Percentiles rank a stretch among this genome's conserved stretches.
phyloP scores from a whole-genome alignment of 2,329 filamentous ascomycete species.

The Alternaria burnsii region DNA sequence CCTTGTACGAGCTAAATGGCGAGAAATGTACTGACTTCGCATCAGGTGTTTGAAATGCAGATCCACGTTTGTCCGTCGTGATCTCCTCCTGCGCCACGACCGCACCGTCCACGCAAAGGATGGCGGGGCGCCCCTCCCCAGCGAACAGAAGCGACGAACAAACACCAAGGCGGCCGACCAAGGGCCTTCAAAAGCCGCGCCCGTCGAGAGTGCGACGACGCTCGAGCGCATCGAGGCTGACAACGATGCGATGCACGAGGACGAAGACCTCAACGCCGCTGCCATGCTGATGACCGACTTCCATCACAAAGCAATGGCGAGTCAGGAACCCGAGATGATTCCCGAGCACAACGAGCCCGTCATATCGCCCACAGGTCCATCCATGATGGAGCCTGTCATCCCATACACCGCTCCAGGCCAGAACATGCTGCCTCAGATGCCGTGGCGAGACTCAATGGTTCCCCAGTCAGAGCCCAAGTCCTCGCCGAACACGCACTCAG shows the following conservation, averaged over 20 bases:
- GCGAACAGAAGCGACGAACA: slow-evolving; percentile 88
- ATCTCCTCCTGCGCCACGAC: slow-evolving; percentile 95
- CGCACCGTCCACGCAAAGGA: slow-evolving; percentile 99
- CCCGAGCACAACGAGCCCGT: slow-evolving; percentile 67
- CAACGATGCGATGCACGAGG: slow-evolving; percentile 83
- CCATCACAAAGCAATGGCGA: slow-evolving; percentile 90
- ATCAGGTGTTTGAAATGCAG: slow-evolving; percentile 80
- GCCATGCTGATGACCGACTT: slow-evolving; percentile 99
- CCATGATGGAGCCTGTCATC: slow-evolving; percentile 79
- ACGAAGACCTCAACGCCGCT: slow-evolving; percentile 96
- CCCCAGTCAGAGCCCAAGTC: slow-evolving; percentile 77
- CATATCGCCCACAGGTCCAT: slow-evolving; percentile 75
- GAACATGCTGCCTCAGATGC: slow-evolving; percentile 83
- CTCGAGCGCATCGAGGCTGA: slow-evolving; percentile 92
- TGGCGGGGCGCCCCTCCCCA: slow-evolving; percentile 90
- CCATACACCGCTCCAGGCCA: slow-evolving; percentile 74
- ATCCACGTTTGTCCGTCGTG: slow-evolving; percentile 97
- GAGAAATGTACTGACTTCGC: background rate
- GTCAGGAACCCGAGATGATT: slow-evolving; percentile 68
- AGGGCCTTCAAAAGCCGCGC: slow-evolving; percentile 76
- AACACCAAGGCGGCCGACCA: slow-evolving; percentile 65
- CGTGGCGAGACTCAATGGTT: slow-evolving; percentile 93
- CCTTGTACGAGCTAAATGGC: too few relatives aligned
- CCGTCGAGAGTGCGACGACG: slow-evolving; percentile 83
- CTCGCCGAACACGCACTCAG: slow-evolving; percentile 69